These are phyloP conservation scores for Penicillium robsamsonii DNA, from an alignment of 495 filamentous ascomycete genomes.

Conservation along the genomic window DNA sequence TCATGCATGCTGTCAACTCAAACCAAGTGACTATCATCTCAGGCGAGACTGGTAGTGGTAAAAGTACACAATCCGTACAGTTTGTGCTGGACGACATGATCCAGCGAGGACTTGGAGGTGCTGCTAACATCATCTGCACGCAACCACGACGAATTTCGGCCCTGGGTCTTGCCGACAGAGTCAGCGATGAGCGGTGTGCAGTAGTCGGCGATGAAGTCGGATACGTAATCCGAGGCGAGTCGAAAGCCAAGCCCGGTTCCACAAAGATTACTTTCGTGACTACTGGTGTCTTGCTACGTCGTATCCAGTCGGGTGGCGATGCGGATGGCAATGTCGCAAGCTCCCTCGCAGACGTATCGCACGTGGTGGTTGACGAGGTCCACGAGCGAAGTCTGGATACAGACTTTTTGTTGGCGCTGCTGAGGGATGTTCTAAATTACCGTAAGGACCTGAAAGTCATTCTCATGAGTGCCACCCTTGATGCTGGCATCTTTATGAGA, in stretches of 20 bases:
- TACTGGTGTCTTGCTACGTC: constrained; percentile 88
- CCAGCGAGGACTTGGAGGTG: constrained; percentile 64
- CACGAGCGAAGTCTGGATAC: constrained; percentile 95
- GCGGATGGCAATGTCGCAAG: constrained; percentile 71
- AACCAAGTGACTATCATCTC: constrained; percentile 94
- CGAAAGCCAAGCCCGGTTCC: constrained; percentile 58
- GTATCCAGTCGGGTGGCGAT: constrained; percentile 83
- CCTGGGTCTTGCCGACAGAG: constrained; percentile 87
- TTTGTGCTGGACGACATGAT: constrained; percentile 95
- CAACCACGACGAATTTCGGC: constrained; percentile 95
- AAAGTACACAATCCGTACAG: constrained; percentile 95
- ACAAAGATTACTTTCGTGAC: constrained; percentile 97
- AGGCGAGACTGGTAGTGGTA: constrained; percentile 94
- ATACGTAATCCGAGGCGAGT: constrained; percentile 92
- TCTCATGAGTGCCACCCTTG: constrained; percentile 97
- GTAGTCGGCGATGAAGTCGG: constrained; percentile 85
- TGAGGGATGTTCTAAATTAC: constrained; percentile 76
- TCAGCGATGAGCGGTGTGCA: constrained; percentile 85
- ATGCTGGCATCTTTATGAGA: constrained; percentile 77
- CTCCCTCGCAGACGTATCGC: constrained; percentile 83
- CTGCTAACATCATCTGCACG: constrained; percentile 92
- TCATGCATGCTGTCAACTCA: constrained; percentile 66
- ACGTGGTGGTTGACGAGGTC: constrained; percentile 95
- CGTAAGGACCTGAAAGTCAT: constrained; percentile 86
- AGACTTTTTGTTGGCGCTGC: constrained; percentile 84